Conservation (phyloP, 2,329 filamentous ascomycete species). For the Aspergillus sp. region DNA sequence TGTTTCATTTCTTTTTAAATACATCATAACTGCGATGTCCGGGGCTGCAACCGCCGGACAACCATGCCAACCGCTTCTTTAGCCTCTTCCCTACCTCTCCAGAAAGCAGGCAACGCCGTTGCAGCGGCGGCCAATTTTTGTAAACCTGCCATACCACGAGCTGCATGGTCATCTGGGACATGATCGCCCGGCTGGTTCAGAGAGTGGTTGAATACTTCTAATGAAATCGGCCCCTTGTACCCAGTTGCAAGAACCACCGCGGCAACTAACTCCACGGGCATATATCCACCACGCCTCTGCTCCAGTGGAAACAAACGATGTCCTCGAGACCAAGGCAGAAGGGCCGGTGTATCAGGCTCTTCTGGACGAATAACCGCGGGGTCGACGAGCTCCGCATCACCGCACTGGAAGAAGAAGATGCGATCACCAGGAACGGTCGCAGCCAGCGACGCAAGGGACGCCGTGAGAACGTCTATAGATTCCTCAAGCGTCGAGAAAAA, state of each 20-base stretch:
- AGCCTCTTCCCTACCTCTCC: constrained; percentile 18
- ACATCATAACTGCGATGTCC: neutral
- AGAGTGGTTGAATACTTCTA: constrained; percentile 36
- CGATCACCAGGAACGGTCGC: constrained; percentile 29
- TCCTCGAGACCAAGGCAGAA: constrained; percentile 33
- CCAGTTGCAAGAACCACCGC: constrained; percentile 34
- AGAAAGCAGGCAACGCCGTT: constrained; percentile 9
- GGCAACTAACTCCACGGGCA: constrained; percentile 32
- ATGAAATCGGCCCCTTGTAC: constrained; percentile 30
- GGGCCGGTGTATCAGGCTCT: constrained; percentile 22
- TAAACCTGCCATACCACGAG: constrained; percentile 24
- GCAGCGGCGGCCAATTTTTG: constrained; percentile 12
- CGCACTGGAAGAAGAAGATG: constrained; percentile 36
- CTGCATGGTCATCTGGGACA: constrained; percentile 26
- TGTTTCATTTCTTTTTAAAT: neutral
- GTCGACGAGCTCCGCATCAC: constrained; percentile 31
- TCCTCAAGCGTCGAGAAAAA: constrained; percentile 27
- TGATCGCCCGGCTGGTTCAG: constrained; percentile 20
- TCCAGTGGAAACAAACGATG: constrained; percentile 34
- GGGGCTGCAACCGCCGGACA: neutral
- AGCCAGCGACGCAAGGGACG: constrained; percentile 26
- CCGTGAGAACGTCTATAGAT: constrained; percentile 25
- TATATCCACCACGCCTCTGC: constrained; percentile 26
- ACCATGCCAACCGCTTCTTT: neutral
- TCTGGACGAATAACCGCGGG: constrained; percentile 23